Conservation (phyloP, 208 protist genomes). For the Wallacemonas rigidus region DNA sequence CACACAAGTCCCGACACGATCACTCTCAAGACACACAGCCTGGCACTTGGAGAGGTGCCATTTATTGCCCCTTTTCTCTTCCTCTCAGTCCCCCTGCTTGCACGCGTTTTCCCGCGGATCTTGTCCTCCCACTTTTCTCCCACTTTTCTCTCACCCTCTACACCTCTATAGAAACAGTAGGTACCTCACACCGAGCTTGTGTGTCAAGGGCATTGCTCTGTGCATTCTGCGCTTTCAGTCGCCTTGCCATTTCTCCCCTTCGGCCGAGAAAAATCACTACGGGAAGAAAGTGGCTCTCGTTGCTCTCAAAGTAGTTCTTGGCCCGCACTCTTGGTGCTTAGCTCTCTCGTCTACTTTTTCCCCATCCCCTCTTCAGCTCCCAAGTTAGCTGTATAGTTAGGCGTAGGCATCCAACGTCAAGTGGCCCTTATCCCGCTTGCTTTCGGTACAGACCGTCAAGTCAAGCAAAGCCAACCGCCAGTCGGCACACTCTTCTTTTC, state of each 20-base stretch:
- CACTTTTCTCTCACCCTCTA: too few relatives aligned
- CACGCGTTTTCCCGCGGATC: neutral
- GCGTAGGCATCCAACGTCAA: neutral
- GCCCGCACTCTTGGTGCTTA: neutral
- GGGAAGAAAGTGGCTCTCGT: too few relatives aligned
- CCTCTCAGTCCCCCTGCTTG: neutral
- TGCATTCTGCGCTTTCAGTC: neutral
- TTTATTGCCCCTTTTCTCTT: neutral
- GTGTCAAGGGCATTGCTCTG: neutral
- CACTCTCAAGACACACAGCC: too few relatives aligned
- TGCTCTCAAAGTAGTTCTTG: neutral
- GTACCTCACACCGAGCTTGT: constrained; percentile 1
- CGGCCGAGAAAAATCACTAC: too few relatives aligned
- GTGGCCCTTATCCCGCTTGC: neutral
- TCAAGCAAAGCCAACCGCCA: too few relatives aligned
- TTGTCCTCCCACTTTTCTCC: neutral
- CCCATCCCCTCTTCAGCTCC: neutral
- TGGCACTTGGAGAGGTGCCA: too few relatives aligned
- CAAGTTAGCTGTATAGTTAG: constrained; percentile 9
- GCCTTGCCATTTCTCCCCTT: neutral
- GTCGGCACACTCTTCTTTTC: too few relatives aligned
- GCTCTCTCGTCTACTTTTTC: constrained; percentile 1
- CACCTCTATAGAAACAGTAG: neutral
- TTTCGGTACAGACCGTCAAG: too few relatives aligned
- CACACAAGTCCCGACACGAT: too few relatives aligned